Conservation (phyloP, 1,284 basidiomycete genomes). For the Sanghuangporus baumii region DNA sequence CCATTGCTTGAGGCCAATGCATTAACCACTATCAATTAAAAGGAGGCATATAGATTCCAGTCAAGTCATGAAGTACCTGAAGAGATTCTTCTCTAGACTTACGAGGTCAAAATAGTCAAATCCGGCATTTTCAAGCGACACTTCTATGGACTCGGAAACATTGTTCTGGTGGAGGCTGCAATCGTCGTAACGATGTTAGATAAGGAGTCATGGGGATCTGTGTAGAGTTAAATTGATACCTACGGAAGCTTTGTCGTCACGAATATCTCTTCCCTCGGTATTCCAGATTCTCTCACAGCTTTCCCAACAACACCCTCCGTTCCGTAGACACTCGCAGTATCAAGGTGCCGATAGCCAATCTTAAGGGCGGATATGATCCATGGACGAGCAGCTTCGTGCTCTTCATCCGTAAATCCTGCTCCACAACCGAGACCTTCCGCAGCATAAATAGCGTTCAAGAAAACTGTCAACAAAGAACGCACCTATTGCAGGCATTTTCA, state of each 20-base stretch:
- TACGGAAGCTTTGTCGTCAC: slow-evolving; percentile 37
- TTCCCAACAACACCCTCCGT: slow-evolving; percentile 35
- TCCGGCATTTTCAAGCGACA: slow-evolving; percentile 18
- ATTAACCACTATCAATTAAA: slow-evolving; percentile 19
- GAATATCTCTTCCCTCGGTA: slow-evolving; percentile 34
- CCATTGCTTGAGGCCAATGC: slow-evolving; percentile 21
- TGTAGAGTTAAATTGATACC: slow-evolving; percentile 14
- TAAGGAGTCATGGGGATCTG: background rate
- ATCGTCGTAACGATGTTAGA: slow-evolving; percentile 3
- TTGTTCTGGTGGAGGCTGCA: slow-evolving; percentile 20
- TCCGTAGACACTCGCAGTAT: slow-evolving; percentile 23
- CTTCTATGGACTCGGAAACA: slow-evolving; percentile 19
- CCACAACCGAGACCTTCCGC: slow-evolving; percentile 21
- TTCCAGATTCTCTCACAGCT: slow-evolving; percentile 32
- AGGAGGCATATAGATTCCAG: background rate
- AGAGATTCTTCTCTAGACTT: background rate
- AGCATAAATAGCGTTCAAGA: background rate
- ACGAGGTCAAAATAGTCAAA: slow-evolving; percentile 22
- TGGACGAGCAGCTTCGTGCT: slow-evolving; percentile 15
- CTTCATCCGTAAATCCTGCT: slow-evolving; percentile 18
- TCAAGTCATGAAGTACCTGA: background rate
- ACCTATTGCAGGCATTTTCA: slow-evolving; percentile 20
- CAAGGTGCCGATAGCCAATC: slow-evolving; percentile 24
- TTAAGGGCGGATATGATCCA: slow-evolving; percentile 22
- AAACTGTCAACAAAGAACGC: background rate